Evolutionary conservation across 2,329 filamentous ascomycete species (phyloP), one percentile per base, ranked within the genome.

Genomic region (Tolypocladium album): DNA sequence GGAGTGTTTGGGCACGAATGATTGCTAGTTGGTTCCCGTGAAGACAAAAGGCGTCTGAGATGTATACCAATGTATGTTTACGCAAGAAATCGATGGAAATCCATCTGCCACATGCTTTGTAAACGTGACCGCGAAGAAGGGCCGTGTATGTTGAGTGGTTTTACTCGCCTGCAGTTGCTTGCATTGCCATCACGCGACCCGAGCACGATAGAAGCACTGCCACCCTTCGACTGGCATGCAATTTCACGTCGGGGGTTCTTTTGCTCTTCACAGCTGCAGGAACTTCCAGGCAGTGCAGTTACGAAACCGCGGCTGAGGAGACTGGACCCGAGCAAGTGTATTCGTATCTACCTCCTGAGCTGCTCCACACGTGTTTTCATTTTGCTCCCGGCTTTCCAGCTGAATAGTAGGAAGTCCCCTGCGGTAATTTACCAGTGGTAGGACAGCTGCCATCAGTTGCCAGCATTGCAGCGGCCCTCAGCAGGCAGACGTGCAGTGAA

Each of bases 21-120:
- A 55, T 22, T 34, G 43, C 20, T 36, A 52, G 47, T n/a, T 43
- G 15, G 42, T 42, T 59, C 45, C 40, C 39, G 8, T 31, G 31
- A 45, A 56, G 57, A 57, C 27, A 27, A 43, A 57, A 59, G 55
- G 61, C 58, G 67, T 67, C 66, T 67, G 67, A 67, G 66, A 71
- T 75, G 71, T 75, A 75, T 69, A 75, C 67, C 70, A 74, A 63
- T 72, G 70, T 72, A 69, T 70, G 68, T 66, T 67, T 70, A 67
- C 38, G 61, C 50, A 55, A 58, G 52, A 59, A 58, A 63, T 57
- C 50, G 61, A 64, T 36, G 60, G 50, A 63, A 57, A 40, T 34
- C 39, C 39, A 20, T 38, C 39, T 36, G 7, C 27, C 27, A 20
- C 5, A 22, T 55, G 11, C 9, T 55, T 22, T 11, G n/a, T n/a